phyloP scores from a whole-genome alignment of 2,329 filamentous ascomycete genomes.

The Cladosporium halotolerans region DNA sequence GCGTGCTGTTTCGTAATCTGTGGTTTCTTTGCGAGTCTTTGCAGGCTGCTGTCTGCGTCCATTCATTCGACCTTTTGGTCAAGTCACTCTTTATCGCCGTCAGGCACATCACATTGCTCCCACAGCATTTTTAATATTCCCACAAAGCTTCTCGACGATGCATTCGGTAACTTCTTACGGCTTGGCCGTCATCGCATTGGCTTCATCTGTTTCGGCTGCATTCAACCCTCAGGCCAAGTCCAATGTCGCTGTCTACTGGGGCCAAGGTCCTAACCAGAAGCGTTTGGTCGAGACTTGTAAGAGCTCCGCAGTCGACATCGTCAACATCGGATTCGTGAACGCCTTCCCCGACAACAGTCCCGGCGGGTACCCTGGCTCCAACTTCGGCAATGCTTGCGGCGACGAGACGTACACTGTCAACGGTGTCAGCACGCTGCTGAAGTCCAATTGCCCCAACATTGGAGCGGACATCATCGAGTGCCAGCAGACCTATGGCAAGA shows the following conservation, averaged over 20 bases:
- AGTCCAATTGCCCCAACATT: slow-evolving; percentile 33
- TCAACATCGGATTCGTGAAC: slow-evolving; percentile 52
- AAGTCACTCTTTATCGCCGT: slow-evolving; percentile 17
- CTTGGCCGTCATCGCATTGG: slow-evolving; percentile 29
- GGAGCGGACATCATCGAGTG: slow-evolving; percentile 39
- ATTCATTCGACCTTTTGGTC: slow-evolving; percentile 39
- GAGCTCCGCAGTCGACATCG: slow-evolving; percentile 48
- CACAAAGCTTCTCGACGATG: slow-evolving; percentile 15
- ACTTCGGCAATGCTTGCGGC: slow-evolving; percentile 53
- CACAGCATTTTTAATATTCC: slow-evolving; percentile 34
- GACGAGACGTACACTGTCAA: slow-evolving; percentile 34
- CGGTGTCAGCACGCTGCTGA: slow-evolving; percentile 35
- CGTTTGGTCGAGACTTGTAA: slow-evolving; percentile 47
- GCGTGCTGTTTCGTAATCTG: neutral
- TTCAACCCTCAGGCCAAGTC: slow-evolving; percentile 38
- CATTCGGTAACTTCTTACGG: slow-evolving; percentile 29
- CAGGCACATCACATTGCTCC: slow-evolving; percentile 24
- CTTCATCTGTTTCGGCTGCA: slow-evolving; percentile 28
- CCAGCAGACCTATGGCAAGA: slow-evolving; percentile 38
- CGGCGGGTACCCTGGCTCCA: slow-evolving; percentile 45
- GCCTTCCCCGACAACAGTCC: slow-evolving; percentile 43
- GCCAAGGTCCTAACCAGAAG: slow-evolving; percentile 47
- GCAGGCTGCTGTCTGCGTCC: slow-evolving; percentile 45
- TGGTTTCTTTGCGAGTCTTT: neutral
- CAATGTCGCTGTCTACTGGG: slow-evolving; percentile 52